Evolutionary conservation across 805 yeast species (phyloP), one percentile per base, ranked within the genome.

Genomic region (Zygosaccharomyces rouxii): DNA sequence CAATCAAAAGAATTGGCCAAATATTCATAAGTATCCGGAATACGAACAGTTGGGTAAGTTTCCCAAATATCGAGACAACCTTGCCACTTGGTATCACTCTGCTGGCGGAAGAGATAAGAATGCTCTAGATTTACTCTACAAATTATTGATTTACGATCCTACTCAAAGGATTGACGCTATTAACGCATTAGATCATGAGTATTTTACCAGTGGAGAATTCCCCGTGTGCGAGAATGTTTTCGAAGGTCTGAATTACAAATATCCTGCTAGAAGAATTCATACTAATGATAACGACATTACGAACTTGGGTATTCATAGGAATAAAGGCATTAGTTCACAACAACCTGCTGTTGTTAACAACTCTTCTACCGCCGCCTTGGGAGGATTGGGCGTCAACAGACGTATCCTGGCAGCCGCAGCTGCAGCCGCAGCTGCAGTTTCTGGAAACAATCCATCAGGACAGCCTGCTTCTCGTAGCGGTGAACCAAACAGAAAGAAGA

Each of bases 221-320:
- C 87, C 95, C 0, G 89, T 89, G 0, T 70, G 76, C 16, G 82
- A 76, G 22, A 87, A 89, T 60, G 92, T 94, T 1, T 94, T 94
- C 66, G 89, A 84, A 51, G 85, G 86, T 1, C 77, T 83, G 49
- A 76, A 73, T 33, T 75, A 81, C 60, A 82, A 79, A 55, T 94
- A 94, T 62, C 98, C 99, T 2, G 77, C 81, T 28, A 74, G 99
- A 55, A 77, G 96, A 57, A 89, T 92, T 26, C 87, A 88, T 57
- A 83, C 87, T 18, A 95, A 87, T 58, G 96, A 89, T 64, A 83
- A 81, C 55, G 96, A 89, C 66, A 88, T 89, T 39, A 72, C 62
- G 58, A 65, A 65, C 38, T 23, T 61, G 4, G 62, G 66, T 1
- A 44, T 45, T 23, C 55, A 55, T 39, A 61, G 49, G 42, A 55